Conservation (phyloP, 2,329 filamentous ascomycete species). For the Diaporthe citriasiana region DNA sequence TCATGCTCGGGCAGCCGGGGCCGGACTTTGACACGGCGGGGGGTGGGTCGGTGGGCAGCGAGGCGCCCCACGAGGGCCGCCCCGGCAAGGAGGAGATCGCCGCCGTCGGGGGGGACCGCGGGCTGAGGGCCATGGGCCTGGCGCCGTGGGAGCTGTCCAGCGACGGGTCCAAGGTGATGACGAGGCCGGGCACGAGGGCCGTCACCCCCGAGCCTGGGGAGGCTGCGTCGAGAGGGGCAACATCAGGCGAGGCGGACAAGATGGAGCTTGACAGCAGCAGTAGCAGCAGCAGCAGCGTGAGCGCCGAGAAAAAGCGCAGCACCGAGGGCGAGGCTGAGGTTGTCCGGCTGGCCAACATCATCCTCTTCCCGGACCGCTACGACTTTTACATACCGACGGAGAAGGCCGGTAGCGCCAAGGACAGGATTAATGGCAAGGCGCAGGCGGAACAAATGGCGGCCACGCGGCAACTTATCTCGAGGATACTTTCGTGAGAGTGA, state of each 20-base stretch:
- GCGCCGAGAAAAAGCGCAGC: conserved; percentile 46
- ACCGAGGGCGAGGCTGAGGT: conserved; percentile 64
- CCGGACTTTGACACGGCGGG: conserved; percentile 70
- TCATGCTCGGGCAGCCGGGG: conserved; percentile 66
- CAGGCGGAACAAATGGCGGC: conserved; percentile 43
- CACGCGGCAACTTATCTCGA: conserved; percentile 41
- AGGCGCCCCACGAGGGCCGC: conserved; percentile 64
- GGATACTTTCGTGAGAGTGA: conserved; percentile 35
- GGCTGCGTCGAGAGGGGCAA: conserved; percentile 9
- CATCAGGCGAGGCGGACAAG: conserved; percentile 41
- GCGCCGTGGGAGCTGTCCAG: conserved; percentile 60
- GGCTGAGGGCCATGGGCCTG: conserved; percentile 70
- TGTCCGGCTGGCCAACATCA: conserved; percentile 68
- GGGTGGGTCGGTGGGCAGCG: conserved; percentile 63
- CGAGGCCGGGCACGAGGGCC: conserved; percentile 52
- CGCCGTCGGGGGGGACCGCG: conserved; percentile 64
- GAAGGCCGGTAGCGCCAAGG: conserved; percentile 33
- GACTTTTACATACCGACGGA: conserved; percentile 62
- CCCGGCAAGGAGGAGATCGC: conserved; percentile 66
- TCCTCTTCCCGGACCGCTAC: conserved; percentile 68
- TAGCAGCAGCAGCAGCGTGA: conserved; percentile 42
- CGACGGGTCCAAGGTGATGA: conserved; percentile 52
- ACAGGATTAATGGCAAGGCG: conserved; percentile 39
- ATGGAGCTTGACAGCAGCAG: conserved; percentile 47
- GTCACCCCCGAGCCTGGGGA: conserved; percentile 47